Evolutionary conservation across 2,329 filamentous ascomycete genomes (phyloP).

Genomic region (Cladophialophora immunda): DNA sequence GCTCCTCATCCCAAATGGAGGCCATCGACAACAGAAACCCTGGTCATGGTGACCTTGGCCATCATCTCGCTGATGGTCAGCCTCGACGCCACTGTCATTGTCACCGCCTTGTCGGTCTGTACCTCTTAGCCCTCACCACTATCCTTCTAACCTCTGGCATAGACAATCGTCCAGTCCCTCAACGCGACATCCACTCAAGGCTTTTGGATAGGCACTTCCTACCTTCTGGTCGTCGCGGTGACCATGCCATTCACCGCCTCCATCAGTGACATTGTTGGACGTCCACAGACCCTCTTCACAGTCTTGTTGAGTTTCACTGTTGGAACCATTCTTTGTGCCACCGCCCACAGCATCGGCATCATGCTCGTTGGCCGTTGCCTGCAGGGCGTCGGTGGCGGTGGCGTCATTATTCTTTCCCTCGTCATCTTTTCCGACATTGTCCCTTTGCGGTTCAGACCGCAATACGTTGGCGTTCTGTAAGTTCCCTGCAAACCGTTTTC

Average conservation of each 20-base stretch:
- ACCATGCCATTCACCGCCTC: constrained; percentile 55
- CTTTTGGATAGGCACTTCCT: constrained; percentile 61
- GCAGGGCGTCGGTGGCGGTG: constrained; percentile 59
- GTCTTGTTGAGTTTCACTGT: constrained; percentile 57
- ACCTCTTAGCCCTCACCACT: neutral
- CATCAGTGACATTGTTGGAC: constrained; percentile 59
- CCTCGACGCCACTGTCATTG: constrained; percentile 59
- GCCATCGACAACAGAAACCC: constrained; percentile 29
- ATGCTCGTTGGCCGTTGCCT: constrained; percentile 55
- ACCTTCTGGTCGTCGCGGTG: constrained; percentile 55
- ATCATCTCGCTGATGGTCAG: constrained; percentile 59
- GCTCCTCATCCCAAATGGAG: constrained; percentile 22
- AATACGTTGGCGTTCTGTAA: constrained; percentile 46
- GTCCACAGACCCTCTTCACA: constrained; percentile 54
- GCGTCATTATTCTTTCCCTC: constrained; percentile 53
- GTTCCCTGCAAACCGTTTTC: neutral
- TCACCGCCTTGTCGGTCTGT: constrained; percentile 32
- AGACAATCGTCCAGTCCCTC: constrained; percentile 48
- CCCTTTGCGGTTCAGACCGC: constrained; percentile 45
- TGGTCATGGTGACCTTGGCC: constrained; percentile 45
- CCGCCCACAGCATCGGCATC: constrained; percentile 49
- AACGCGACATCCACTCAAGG: constrained; percentile 51
- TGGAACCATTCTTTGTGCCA: constrained; percentile 56
- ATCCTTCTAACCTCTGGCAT: constrained; percentile 46
- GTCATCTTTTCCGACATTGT: constrained; percentile 55